Percentiles rank a stretch among this genome's conserved stretches.
Evolutionary conservation across 805 yeast species (phyloP).

Genomic region (Myxozyma geophila): DNA sequence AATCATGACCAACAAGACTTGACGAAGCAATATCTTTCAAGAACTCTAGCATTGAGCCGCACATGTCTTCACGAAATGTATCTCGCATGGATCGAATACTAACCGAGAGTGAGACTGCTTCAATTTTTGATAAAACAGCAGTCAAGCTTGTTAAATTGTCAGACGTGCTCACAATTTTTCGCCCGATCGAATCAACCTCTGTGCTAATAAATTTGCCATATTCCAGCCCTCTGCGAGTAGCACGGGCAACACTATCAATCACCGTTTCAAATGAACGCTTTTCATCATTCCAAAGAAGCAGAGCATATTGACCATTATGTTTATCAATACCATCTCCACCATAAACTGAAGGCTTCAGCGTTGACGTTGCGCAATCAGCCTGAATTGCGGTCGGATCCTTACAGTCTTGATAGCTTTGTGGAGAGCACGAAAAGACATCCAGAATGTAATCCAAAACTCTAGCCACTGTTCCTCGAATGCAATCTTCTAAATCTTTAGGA

Average conservation of each 20-base stretch:
- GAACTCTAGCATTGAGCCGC: constrained; percentile 73
- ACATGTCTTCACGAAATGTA: constrained; percentile 78
- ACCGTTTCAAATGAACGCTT: constrained; percentile 77
- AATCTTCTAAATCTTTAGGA: constrained; percentile 51
- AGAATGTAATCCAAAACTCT: constrained; percentile 61
- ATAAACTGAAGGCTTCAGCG: constrained; percentile 52
- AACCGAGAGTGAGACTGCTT: constrained; percentile 66
- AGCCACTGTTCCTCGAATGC: constrained; percentile 52
- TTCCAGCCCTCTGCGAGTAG: constrained; percentile 65
- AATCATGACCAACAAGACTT: constrained; percentile 56
- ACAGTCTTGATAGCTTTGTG: constrained; percentile 34
- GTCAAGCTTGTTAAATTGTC: constrained; percentile 55
- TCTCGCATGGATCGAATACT: constrained; percentile 72
- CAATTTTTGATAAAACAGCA: constrained; percentile 59
- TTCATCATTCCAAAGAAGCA: constrained; percentile 79
- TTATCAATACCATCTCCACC: constrained; percentile 44
- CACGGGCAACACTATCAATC: constrained; percentile 61
- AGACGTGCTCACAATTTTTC: constrained; percentile 69
- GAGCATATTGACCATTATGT: constrained; percentile 29
- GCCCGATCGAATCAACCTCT: constrained; percentile 64
- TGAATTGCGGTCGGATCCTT: constrained; percentile 16
- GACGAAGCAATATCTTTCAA: constrained; percentile 61
- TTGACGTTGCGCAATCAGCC: constrained; percentile 38
- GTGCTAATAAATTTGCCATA: constrained; percentile 76
- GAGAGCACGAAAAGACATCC: constrained; percentile 52